phyloP scores from a whole-genome alignment of 768 basidiomycete genomes.

The Boletales sp. region DNA sequence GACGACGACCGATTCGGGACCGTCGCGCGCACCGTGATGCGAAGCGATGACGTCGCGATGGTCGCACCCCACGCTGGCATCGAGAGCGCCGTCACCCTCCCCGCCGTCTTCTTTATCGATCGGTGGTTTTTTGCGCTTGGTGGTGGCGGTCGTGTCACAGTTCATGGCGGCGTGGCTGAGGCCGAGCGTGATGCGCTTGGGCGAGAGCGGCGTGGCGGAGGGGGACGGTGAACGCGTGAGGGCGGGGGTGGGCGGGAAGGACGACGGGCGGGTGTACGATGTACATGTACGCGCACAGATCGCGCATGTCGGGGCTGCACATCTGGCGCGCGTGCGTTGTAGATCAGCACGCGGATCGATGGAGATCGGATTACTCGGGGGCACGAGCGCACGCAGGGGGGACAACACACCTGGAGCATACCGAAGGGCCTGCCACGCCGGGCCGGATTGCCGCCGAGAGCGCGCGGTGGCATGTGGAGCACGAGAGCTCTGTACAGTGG shows the following conservation, averaged over 20 bases:
- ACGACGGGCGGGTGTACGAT: constrained; percentile 28
- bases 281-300: constrained; percentile 38
- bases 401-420: constrained; percentile 22
- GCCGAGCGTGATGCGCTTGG: constrained; percentile 27
- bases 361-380: no score
- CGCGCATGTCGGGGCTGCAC: constrained; percentile 31
- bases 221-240: constrained; percentile 33
- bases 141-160: constrained; percentile 8
- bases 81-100: not conserved
- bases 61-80: not conserved
- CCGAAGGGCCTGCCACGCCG: constrained; percentile 6
- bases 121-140: constrained; percentile 28
- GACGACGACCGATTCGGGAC: constrained; percentile 12
- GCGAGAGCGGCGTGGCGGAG: constrained; percentile 21
- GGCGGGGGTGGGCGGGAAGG: constrained; percentile 35
- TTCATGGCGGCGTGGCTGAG: constrained; percentile 23
- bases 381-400: not conserved
- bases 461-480: constrained; percentile 29
- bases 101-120: constrained; percentile 19
- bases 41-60: not conserved
- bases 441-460: constrained; percentile 18
- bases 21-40: constrained; percentile 3
- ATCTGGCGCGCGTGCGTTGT: constrained; percentile 17
- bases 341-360: constrained; percentile 5
- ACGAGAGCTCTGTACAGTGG: constrained; percentile 16